phyloP scores from a whole-genome alignment of 371 early-diverging fungal species.

The Mucor plumbeus region DNA sequence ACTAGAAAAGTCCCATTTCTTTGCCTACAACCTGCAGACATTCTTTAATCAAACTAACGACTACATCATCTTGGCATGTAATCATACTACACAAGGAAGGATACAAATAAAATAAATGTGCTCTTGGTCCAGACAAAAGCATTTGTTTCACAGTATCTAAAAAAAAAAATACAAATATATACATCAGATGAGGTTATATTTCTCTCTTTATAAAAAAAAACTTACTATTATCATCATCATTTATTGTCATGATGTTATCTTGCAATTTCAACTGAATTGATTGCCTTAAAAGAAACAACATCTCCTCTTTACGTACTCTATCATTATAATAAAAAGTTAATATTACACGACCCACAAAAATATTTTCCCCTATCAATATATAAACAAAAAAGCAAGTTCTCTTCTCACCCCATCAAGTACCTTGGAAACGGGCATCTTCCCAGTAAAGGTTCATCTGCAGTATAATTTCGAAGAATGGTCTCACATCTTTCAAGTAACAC shows the following conservation, averaged over 20 bases:
- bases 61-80: slow-evolving; percentile 60
- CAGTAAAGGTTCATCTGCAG: slow-evolving; percentile 73
- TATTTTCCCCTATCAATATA: background rate
- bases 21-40: slow-evolving; percentile 61
- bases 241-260: slow-evolving; percentile 42
- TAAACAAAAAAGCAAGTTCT: slow-evolving; percentile 19
- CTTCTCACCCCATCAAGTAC: slow-evolving; percentile 59
- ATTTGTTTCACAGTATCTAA: slow-evolving; percentile 46
- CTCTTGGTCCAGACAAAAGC: slow-evolving; percentile 65
- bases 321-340: slow-evolving; percentile 11
- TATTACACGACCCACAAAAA: background rate
- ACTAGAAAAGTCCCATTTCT: slow-evolving; percentile 47
- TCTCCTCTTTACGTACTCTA: slow-evolving; percentile 79
- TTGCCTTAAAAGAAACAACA: slow-evolving; percentile 68
- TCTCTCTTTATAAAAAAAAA: background rate
- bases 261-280: slow-evolving; percentile 68
- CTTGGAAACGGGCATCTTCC: slow-evolving; percentile 85
- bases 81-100: slow-evolving; percentile 68
- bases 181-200: slow-evolving; percentile 19
- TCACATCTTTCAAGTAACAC: slow-evolving; percentile 75
- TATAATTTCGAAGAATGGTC: slow-evolving; percentile 69
- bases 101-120: slow-evolving; percentile 79
- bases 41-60: slow-evolving; percentile 60
- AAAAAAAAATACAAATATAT: slow-evolving; percentile 6
- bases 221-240: slow-evolving; percentile 30